These are phyloP conservation scores for Xylariaceae sp. DNA, from an alignment of 2,329 filamentous ascomycete species.

Conservation along the genomic window DNA sequence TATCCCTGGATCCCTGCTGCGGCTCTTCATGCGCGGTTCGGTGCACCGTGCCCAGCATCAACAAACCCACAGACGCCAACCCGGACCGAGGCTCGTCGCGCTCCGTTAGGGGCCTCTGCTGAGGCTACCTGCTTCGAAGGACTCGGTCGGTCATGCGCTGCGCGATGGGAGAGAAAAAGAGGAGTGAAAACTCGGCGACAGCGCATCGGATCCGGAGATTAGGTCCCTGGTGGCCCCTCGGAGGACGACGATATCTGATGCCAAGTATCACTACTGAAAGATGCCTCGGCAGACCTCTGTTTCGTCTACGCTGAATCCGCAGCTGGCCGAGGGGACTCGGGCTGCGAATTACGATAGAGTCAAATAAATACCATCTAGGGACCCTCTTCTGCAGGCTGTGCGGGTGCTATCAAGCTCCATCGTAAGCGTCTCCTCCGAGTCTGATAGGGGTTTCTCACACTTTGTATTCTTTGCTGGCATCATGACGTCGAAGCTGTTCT, in stretches of 20 bases:
- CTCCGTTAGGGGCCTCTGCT: no score
- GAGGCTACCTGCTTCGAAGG: no score
- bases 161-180: background rate
- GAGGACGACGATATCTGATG: background rate
- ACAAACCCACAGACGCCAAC: no score
- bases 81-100: no score
- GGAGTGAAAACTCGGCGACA: background rate
- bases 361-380: background rate
- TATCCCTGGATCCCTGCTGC: background rate
- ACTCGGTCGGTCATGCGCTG: no score
- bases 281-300: slow-evolving; percentile 3
- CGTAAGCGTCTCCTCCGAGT: background rate
- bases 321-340: background rate
- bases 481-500: slow-evolving; percentile 33
- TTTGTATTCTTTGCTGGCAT: background rate
- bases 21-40: background rate
- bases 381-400: background rate
- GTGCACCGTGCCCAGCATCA: background rate
- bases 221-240: background rate
- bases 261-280: background rate
- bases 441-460: background rate
- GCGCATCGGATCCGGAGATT: background rate
- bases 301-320: slow-evolving; percentile 1
- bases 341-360: background rate
- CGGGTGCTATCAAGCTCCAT: background rate